Evolutionary conservation across 352 stramenopile species (phyloP).

Genomic region (Globisporangium megalacanthum): DNA sequence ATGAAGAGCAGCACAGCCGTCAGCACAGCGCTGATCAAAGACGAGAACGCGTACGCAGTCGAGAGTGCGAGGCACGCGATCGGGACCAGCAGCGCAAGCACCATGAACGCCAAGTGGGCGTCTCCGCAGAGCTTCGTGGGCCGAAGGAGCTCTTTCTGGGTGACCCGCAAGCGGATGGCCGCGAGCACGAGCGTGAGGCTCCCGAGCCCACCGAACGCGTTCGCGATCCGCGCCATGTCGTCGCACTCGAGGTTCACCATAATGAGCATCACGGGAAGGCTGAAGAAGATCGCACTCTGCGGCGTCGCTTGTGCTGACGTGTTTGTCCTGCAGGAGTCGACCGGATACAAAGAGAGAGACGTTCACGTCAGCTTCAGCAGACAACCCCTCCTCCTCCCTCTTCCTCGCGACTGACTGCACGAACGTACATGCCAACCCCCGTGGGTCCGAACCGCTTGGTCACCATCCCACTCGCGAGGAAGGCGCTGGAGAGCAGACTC

Average conservation of each 20-base stretch:
- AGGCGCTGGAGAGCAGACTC: constrained; percentile 37
- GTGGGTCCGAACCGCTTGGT: constrained; percentile 40
- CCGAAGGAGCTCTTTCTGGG: constrained; percentile 23
- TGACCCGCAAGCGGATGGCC: constrained; percentile 34
- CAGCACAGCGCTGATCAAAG: constrained; percentile 33
- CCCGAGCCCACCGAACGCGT: constrained; percentile 39
- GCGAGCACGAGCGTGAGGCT: constrained; percentile 35
- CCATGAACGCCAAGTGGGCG: constrained; percentile 22
- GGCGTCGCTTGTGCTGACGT: constrained; percentile 16
- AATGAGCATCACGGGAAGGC: constrained; percentile 50
- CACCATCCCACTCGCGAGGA: constrained; percentile 50
- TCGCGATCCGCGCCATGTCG: constrained; percentile 51
- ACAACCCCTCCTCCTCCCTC: no score
- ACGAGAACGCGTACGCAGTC: constrained; percentile 32
- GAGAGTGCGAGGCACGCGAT: constrained; percentile 27
- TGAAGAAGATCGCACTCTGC: constrained; percentile 47
- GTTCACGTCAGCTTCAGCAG: not conserved
- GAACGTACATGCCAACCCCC: constrained; percentile 33
- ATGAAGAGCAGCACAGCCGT: constrained; percentile 42
- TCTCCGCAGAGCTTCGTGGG: constrained; percentile 41
- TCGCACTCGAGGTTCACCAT: constrained; percentile 44
- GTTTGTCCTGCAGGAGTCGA: constrained; percentile 10
- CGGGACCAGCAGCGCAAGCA: constrained; percentile 29
- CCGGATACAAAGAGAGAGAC: not conserved
- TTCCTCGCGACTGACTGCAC: not conserved